Base-by-base conservation (phyloP, 2,329 filamentous ascomycete species). In the Trichophaea hybrida region DNA sequence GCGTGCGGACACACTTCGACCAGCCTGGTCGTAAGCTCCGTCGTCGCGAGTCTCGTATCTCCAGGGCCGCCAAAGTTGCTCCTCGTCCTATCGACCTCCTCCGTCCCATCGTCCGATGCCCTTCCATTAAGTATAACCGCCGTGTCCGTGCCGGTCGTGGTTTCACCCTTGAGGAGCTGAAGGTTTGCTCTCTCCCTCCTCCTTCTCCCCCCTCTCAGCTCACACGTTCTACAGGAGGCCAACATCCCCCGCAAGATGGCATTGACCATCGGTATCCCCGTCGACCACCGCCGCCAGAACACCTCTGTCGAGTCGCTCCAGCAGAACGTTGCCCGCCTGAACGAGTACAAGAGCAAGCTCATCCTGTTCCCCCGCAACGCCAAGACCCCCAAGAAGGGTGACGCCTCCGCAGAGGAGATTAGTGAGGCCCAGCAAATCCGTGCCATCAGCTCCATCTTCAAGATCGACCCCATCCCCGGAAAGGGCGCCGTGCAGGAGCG, bases 1-100 rank as follows among this genome's bases (percentile, higher is more conserved):
- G 90, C 80, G 93, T 98, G 75, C 88, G 89, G 79, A 87, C 88
- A 78, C 93, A 98, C 83, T 98, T 98, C 81, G 89, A 98, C 82
- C 93, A 97, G 89, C 85, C 93, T 75, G 93, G 91, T 76, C 88
- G 89, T 79, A 98, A 98, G 85, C 83, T 85, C 77, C 83, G 85
- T 76, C 86, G 93, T 77, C 85, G 93, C 73, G 82, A 87, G 76
- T 87, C 89, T 70, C 91, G 93, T 77, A 83, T 88, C 75, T 83
- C 85, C 72, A 98, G 97, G 86, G 91, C 91, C 73, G 90, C 89
- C 72, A 85, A 88, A 73, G 80, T 97, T 73, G 93, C 93, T 74
- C 93, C 93, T 74, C 89, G 93, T 72, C 93, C 93, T 70, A 87
- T 96, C 77, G 93, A 98, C 83, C 90, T 88, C 78, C 83, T 98